Conservation (phyloP, 1,284 basidiomycete species). For the Leccinum pseudoinsigne region DNA sequence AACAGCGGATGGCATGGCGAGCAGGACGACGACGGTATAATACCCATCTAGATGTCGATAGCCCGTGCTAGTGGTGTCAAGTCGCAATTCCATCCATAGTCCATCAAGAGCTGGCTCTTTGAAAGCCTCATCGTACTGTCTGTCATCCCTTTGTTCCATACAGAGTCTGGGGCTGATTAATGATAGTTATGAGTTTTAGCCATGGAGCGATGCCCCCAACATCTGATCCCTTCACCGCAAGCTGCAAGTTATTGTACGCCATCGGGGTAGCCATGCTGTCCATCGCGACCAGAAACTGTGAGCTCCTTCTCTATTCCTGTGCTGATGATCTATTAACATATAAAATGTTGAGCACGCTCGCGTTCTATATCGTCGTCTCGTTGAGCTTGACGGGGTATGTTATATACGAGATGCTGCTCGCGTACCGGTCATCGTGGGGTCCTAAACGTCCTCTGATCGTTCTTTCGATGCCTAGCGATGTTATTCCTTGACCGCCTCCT, state of each 20-base stretch:
- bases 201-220: neutral
- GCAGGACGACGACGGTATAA: slow-evolving; percentile 15
- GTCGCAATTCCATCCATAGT: too few relatives aligned
- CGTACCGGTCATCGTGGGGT: slow-evolving; percentile 11
- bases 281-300: slow-evolving; percentile 41
- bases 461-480: neutral
- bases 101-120: too few relatives aligned
- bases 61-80: too few relatives aligned
- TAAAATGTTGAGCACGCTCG: slow-evolving; percentile 34
- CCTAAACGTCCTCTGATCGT: too few relatives aligned
- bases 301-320: slow-evolving; percentile 11
- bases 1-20: slow-evolving; percentile 20
- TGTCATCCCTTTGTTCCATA: neutral
- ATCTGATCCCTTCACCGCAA: slow-evolving; percentile 10
- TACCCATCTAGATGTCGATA: too few relatives aligned
- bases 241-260: slow-evolving; percentile 35
- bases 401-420: slow-evolving; percentile 35
- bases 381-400: slow-evolving; percentile 30
- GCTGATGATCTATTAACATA: neutral
- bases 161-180: neutral
- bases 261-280: slow-evolving; percentile 33
- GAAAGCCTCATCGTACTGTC: slow-evolving; percentile 10
- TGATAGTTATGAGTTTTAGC: slow-evolving; percentile 21
- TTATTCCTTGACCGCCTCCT: slow-evolving; percentile 12
- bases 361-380: slow-evolving; percentile 32